Conservation (phyloP, 2,329 filamentous ascomycete genomes). For the Lachnellula subtilissima region DNA sequence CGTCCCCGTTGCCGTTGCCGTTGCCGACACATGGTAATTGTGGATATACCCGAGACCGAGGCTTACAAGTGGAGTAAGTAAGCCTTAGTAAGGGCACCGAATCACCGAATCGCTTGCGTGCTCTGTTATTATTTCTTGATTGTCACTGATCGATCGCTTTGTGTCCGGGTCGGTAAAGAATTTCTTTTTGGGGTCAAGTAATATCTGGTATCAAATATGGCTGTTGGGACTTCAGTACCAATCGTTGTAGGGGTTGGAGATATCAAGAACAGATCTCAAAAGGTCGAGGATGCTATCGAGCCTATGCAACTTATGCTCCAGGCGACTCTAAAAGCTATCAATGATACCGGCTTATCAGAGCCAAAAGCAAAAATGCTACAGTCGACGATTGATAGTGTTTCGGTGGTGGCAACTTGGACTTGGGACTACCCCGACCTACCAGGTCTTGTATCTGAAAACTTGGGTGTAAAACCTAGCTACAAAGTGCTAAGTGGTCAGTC, state of each 20-base stretch:
- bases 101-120: no score
- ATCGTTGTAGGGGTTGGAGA: conserved; percentile 61
- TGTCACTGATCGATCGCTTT: no score
- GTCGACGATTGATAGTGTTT: conserved; percentile 50
- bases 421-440: conserved; percentile 61
- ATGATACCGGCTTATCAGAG: conserved; percentile 41
- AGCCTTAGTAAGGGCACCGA: no score
- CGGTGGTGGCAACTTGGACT: conserved; percentile 59
- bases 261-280: conserved; percentile 51
- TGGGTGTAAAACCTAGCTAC: conserved; percentile 45
- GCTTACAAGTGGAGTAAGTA: no score
- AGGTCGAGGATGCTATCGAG: conserved; percentile 50
- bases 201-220: neutral
- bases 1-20: no score
- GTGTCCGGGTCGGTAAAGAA: no score
- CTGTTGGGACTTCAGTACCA: conserved; percentile 33
- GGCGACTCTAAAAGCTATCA: conserved; percentile 47
- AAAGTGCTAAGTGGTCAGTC: conserved; percentile 53
- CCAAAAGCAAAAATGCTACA: conserved; percentile 34
- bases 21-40: no score
- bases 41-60: no score
- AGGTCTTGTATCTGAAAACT: conserved; percentile 43
- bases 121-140: no score
- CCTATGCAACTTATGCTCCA: conserved; percentile 54
- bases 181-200: no score